Conservation (phyloP, 179 eudicot genomes). For the Silene coronaria region DNA sequence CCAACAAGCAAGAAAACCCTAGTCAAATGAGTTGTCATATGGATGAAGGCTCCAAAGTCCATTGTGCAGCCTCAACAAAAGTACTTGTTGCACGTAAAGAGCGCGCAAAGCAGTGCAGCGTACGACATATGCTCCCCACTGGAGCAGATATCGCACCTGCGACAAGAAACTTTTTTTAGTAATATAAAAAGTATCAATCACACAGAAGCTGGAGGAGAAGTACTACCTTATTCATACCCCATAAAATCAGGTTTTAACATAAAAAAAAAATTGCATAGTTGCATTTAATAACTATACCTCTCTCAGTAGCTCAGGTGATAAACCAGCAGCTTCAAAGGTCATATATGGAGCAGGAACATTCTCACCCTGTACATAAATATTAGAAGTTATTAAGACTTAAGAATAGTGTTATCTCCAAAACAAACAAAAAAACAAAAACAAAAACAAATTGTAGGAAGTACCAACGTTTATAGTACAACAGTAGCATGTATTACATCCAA, state of each 20-base stretch:
- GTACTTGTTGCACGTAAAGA: conserved; percentile 57
- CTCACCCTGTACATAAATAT: conserved; percentile 47
- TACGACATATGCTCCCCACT: conserved; percentile 99
- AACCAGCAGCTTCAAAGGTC: conserved; percentile 80
- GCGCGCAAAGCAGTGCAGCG: conserved; percentile 78
- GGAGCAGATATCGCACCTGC: conserved; percentile 99
- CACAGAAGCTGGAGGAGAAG: conserved; percentile 30
- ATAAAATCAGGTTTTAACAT: conserved; percentile 8
- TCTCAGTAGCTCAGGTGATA: conserved; percentile 69
- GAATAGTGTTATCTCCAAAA: background rate
- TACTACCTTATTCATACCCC: conserved; percentile 24
- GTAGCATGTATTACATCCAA: background rate
- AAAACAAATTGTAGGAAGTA: background rate
- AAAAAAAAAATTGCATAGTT: background rate
- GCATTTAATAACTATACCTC: conserved; percentile 53
- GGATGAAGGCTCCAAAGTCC: conserved; percentile 91
- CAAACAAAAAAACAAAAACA: background rate
- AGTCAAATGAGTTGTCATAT: conserved; percentile 78
- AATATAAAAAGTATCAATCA: conserved; percentile 39
- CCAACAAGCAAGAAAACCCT: conserved; percentile 79
- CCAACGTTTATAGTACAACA: background rate
- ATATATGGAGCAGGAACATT: conserved; percentile 69
- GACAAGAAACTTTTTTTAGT: conserved; percentile 43
- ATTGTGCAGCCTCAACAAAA: conserved; percentile 93
- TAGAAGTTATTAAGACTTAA: conserved; percentile 3